Conservation (phyloP, 176 grass and related monocot genomes). For the Microstegium vimineum region DNA sequence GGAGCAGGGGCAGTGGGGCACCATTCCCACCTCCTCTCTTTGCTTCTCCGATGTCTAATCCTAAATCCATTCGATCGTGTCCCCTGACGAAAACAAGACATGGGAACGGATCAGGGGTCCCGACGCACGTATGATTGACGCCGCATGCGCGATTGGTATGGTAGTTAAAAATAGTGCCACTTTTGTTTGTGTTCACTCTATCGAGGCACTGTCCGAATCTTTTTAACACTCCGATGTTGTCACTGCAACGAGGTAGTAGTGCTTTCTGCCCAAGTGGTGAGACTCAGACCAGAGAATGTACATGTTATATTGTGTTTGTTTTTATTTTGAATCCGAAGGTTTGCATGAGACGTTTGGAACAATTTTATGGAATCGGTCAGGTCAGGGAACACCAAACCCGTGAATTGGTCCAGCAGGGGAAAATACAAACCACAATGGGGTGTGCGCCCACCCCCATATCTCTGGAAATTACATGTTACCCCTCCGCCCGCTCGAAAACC, state of each 20-base stretch:
- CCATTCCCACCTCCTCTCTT: too few species aligned
- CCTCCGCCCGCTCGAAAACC: conserved; percentile 4
- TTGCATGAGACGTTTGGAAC: neutral
- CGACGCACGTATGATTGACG: conserved; percentile 2
- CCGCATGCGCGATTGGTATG: neutral
- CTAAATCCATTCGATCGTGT: neutral
- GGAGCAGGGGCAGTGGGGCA: neutral
- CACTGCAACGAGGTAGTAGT: neutral
- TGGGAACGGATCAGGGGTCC: neutral
- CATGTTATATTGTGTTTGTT: too few species aligned
- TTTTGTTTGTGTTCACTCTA: conserved; percentile 5
- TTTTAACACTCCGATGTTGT: neutral
- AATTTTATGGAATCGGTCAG: neutral
- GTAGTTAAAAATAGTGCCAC: conserved; percentile 19
- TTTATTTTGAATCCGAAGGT: neutral
- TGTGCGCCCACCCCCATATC: too few species aligned
- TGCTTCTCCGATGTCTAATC: neutral
- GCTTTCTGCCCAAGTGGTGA: neutral
- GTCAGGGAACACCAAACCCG: neutral
- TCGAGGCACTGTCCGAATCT: conserved; percentile 1
- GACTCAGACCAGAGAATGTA: too few species aligned
- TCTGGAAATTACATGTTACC: too few species aligned
- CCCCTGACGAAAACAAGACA: neutral
- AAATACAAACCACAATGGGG: too few species aligned
- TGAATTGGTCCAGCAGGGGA: neutral